These are phyloP conservation scores for Hanseniaspora lindneri DNA, from an alignment of 805 yeast genomes.

Conservation along the genomic window DNA sequence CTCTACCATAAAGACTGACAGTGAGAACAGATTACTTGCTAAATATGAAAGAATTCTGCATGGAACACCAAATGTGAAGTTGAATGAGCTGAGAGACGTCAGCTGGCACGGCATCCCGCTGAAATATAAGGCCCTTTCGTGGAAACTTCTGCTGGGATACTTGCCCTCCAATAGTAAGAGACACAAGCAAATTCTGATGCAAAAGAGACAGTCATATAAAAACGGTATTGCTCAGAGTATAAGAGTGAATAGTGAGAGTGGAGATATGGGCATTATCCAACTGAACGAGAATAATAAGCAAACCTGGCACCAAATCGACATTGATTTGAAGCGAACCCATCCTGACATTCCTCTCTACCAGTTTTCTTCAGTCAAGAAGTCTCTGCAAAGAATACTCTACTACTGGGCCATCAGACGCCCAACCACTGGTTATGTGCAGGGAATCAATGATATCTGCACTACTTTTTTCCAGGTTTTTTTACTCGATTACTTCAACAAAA, in stretches of 20 bases:
- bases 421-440: conserved; percentile 95
- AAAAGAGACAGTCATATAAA: conserved; percentile 75
- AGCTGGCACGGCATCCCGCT: conserved; percentile 93
- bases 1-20: conserved; percentile 24
- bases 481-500: conserved; percentile 43
- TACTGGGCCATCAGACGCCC: conserved; percentile 96
- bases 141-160: conserved; percentile 87
- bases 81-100: conserved; percentile 58
- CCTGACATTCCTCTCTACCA: conserved; percentile 70
- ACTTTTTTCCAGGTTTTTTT: conserved; percentile 86
- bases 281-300: conserved; percentile 52
- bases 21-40: conserved; percentile 30
- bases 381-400: conserved; percentile 70
- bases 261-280: conserved; percentile 42
- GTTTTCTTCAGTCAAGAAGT: conserved; percentile 55
- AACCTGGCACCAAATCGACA: conserved; percentile 90
- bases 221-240: conserved; percentile 42
- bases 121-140: conserved; percentile 64
- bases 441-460: conserved; percentile 85
- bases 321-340: conserved; percentile 89
- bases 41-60: conserved; percentile 55
- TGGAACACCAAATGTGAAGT: conserved; percentile 44
- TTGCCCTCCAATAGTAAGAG: conserved; percentile 75
- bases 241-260: neutral
- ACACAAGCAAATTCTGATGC: conserved; percentile 51